Base-by-base conservation (phyloP, 352 stramenopile genomes). In the Globisporangium paroecandrum region DNA sequence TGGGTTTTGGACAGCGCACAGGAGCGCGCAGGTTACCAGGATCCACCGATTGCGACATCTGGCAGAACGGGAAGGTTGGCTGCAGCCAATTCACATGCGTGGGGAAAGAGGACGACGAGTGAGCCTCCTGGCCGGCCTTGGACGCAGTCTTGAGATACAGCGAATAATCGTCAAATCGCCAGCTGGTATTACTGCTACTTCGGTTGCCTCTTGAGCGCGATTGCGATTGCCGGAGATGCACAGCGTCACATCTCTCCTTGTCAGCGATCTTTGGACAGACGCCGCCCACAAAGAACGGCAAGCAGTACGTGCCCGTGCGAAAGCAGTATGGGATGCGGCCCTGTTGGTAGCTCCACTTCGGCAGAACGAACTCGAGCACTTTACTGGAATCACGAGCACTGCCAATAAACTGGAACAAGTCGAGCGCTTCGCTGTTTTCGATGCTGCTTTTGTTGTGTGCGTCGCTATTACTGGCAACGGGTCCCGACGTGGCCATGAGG, bases 251-350 rank as follows among this genome's bases (percentile, higher is more conserved):
- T 20, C 47, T 49, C 41, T 78, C 64, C 4, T 72, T 75, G 4
- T 57, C 70, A 10, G 64, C 58, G 24, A 86, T 41, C 4, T 41
- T 68, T 1, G 79, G 75, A 61, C 85, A 93, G 3, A 76, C 24
- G 2, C 72, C 78, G 13, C 80, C 66, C 32, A 79, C 51, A 18
- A 90, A 77, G 54, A 89, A 91, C 6, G 75, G 62, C 5, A 62
- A 12, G 34, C 85, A 93, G 66, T 86, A 87, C 41, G 70, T 83
- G 15, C 76, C 79, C 1, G 80, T 88, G 18, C 74, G 75, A 43
- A 73, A 90, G 5, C 78, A 89, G 69, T 89, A 91, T 32, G 83
- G 81, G 24, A 82, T 81, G 10, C 78, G 77, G 29, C 82, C 60
- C 0, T 56, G 58, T 12, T 85, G 67, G 65, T 79, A 81, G 62